Percentiles rank a stretch among this genome's conserved stretches.
Conservation (phyloP, 192 early-diverging fungal genomes). For the Chytriomyces sp. region DNA sequence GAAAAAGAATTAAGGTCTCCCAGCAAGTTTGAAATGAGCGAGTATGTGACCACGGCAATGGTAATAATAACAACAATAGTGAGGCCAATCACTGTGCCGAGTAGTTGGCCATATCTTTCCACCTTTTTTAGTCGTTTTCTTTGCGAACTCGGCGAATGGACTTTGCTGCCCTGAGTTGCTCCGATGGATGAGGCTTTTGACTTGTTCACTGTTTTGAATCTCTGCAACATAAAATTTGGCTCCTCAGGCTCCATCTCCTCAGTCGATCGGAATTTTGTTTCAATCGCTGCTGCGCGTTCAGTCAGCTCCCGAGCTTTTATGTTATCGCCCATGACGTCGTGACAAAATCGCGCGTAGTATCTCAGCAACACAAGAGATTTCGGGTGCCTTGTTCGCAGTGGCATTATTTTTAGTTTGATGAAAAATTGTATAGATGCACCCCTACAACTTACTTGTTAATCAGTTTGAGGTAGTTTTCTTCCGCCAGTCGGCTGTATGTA, state of each 20-base stretch:
- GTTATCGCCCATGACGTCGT: constrained; percentile 1
- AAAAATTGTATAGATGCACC: neutral
- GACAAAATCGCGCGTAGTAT: constrained; percentile 25
- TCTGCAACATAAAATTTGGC: too few species aligned
- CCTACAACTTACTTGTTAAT: constrained; percentile 4
- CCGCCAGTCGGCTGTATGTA: constrained; percentile 2
- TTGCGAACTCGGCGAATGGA: neutral
- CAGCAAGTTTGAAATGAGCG: neutral
- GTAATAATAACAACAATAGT: neutral
- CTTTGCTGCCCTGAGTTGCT: neutral
- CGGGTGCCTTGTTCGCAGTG: neutral
- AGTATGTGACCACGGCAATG: constrained; percentile 4
- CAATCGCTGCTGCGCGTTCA: neutral
- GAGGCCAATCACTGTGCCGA: neutral
- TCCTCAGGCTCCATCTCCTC: too few species aligned
- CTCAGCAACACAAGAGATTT: constrained; percentile 8
- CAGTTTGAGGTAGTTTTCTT: constrained; percentile 19
- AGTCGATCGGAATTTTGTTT: too few species aligned
- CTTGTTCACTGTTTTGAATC: too few species aligned
- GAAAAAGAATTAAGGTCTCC: neutral
- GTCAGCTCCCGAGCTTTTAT: neutral
- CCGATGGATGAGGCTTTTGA: too few species aligned
- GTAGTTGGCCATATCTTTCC: neutral
- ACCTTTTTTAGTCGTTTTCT: neutral
- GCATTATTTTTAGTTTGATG: neutral